A percentile compares a stretch with the other conserved stretches of the same genome.
Evolutionary conservation across 2,329 filamentous ascomycete species (phyloP).

Genomic region (Teratosphaeria gauchensis): DNA sequence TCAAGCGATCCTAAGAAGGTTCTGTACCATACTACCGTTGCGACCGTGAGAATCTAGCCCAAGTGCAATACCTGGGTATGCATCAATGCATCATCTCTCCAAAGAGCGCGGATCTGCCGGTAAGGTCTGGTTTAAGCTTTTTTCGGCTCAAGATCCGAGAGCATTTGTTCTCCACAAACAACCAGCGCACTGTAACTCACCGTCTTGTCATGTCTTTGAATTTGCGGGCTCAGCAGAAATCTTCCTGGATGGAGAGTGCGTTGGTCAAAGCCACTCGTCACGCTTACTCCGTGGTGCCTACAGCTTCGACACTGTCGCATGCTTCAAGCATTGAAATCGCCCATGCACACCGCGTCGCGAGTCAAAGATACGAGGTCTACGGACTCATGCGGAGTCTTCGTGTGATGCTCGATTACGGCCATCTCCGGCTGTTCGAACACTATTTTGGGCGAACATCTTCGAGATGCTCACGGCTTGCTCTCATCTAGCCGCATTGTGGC

Average conservation of each 20-base stretch:
- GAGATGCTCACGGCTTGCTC: background rate
- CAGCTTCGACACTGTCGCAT: no score
- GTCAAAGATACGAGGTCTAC: no score
- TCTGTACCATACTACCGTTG: background rate
- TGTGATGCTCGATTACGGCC: no score
- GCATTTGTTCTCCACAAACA: background rate
- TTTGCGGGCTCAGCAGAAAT: background rate
- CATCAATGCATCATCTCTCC: background rate
- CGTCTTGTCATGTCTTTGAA: background rate
- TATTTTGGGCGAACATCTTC: background rate
- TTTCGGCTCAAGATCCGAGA: background rate
- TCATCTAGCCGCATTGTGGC: background rate
- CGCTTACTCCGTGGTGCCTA: no score
- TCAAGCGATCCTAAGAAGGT: background rate
- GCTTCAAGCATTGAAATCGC: no score
- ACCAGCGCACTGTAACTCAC: background rate
- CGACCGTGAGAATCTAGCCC: background rate
- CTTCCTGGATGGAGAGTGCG: no score
- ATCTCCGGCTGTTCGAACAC: background rate
- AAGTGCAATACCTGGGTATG: background rate
- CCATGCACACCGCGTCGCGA: no score
- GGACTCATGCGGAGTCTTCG: no score
- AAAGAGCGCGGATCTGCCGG: background rate
- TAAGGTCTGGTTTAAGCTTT: background rate
- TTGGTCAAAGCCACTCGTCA: no score